Evolutionary conservation across 805 yeast species (phyloP).

Genomic region (Wickerhamiella azyma): DNA sequence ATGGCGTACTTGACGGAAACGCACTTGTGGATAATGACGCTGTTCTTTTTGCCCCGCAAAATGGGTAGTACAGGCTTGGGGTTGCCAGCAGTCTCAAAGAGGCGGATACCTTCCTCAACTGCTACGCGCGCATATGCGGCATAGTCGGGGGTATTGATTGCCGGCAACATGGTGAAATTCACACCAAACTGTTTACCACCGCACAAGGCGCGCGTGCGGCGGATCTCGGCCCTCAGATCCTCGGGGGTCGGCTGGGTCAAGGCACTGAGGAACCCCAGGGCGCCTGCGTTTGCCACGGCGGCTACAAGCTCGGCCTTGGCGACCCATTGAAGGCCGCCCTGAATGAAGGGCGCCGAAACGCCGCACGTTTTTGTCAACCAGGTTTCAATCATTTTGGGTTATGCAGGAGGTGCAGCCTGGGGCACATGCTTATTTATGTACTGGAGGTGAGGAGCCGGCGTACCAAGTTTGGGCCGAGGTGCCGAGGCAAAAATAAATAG

Average conservation of each 20-base stretch:
- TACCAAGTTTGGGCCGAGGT: too few species aligned
- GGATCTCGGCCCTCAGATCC: conserved; percentile 21
- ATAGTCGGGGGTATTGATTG: conserved; percentile 24
- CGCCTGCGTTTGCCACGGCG: conserved; percentile 26
- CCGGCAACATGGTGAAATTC: conserved; percentile 24
- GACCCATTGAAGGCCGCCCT: conserved; percentile 24
- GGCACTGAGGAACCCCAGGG: conserved; percentile 22
- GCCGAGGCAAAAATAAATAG: too few species aligned
- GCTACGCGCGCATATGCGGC: conserved; percentile 22
- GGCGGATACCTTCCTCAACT: conserved; percentile 23
- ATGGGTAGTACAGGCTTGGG: conserved; percentile 21
- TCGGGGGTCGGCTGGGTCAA: conserved; percentile 24
- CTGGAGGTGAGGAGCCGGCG: too few species aligned
- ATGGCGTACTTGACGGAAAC: conserved; percentile 22
- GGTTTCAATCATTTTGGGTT: conserved; percentile 13
- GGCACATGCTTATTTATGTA: too few species aligned
- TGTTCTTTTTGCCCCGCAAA: conserved; percentile 15
- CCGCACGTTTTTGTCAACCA: conserved; percentile 26
- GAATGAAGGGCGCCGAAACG: conserved; percentile 21
- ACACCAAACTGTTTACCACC: conserved; percentile 22
- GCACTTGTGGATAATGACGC: conserved; percentile 23
- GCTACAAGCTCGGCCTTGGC: conserved; percentile 23
- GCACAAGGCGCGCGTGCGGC: conserved; percentile 16
- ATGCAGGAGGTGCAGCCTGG: too few species aligned
- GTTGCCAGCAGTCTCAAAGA: conserved; percentile 26